Percentiles rank a stretch among this genome's conserved stretches.
Conservation (phyloP, 2,329 filamentous ascomycete species). For the Ilyonectria sp. region DNA sequence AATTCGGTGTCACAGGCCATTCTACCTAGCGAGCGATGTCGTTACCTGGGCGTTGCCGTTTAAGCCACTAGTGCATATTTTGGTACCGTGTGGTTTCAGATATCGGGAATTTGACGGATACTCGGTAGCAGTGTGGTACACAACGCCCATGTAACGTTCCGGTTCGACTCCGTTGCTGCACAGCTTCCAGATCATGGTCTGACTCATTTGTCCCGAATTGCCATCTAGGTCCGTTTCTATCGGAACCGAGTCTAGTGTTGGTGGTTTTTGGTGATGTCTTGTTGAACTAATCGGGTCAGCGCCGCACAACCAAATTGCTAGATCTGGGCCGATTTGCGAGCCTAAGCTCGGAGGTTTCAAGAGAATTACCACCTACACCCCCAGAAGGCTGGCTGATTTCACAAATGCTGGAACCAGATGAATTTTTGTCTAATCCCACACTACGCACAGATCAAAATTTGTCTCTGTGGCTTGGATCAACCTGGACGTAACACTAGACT, state of each 20-base stretch:
- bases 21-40: constrained; percentile 21
- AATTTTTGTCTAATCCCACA: constrained; percentile 29
- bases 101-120: constrained; percentile 38
- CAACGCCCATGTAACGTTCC: constrained; percentile 22
- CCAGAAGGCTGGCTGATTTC: constrained; percentile 27
- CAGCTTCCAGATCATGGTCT: background rate
- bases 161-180: constrained; percentile 20
- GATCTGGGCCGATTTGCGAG: constrained; percentile 25
- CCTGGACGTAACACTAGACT: background rate
- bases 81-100: constrained; percentile 6
- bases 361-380: constrained; percentile 28
- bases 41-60: constrained; percentile 30
- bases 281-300: background rate
- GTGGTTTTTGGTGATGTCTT: constrained; percentile 10
- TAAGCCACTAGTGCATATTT: constrained; percentile 26
- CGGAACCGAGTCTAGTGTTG: background rate
- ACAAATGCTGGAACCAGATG: constrained; percentile 20
- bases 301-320: constrained; percentile 6
- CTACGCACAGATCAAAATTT: background rate
- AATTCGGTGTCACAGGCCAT: constrained; percentile 20
- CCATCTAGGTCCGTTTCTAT: background rate
- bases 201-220: constrained; percentile 26
- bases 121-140: constrained; percentile 36
- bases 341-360: constrained; percentile 32
- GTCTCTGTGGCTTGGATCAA: too few relatives aligned